phyloP scores from a whole-genome alignment of 352 stramenopile species.

The Globisporangium acanthophoron region DNA sequence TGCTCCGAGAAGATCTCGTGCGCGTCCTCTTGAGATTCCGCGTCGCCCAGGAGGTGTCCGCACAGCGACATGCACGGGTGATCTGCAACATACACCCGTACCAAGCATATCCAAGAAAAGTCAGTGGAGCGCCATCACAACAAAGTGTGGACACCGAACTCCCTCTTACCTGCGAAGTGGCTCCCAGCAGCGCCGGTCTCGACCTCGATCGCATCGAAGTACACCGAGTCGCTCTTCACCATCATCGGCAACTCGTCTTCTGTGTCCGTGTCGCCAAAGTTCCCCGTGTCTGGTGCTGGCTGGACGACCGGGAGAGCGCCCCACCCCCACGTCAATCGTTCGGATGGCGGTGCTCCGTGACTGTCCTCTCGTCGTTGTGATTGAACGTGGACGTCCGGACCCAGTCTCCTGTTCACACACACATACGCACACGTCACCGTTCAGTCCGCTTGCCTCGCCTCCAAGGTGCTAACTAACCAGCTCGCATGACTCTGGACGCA shows the following conservation, averaged over 20 bases:
- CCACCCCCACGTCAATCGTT: conserved; percentile 55
- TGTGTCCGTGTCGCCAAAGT: conserved; percentile 10
- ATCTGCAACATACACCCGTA: conserved; percentile 9
- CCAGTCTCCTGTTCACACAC: neutral
- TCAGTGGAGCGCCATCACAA: neutral
- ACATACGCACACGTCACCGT: neutral
- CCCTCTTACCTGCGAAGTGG: conserved; percentile 6
- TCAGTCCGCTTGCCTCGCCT: neutral
- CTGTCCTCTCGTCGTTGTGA: conserved; percentile 5
- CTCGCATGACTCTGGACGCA: conserved; percentile 1
- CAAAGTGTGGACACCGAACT: neutral
- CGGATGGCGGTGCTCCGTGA: conserved; percentile 9
- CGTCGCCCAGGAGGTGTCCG: conserved; percentile 44
- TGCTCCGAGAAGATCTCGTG: conserved; percentile 61
- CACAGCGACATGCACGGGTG: conserved; percentile 74
- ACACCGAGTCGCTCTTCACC: conserved; percentile 66
- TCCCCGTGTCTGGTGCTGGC: neutral
- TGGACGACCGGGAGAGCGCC: conserved; percentile 38
- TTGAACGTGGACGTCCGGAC: conserved; percentile 8
- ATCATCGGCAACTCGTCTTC: conserved; percentile 34
- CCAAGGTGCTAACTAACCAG: no score
- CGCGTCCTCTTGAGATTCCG: conserved; percentile 33
- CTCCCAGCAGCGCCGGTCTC: conserved; percentile 8
- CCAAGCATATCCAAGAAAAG: no score
- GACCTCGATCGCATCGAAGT: conserved; percentile 72